These are phyloP conservation scores for Fonsecaea nubica DNA, from an alignment of 2,329 filamentous ascomycete genomes.

Conservation along the genomic window DNA sequence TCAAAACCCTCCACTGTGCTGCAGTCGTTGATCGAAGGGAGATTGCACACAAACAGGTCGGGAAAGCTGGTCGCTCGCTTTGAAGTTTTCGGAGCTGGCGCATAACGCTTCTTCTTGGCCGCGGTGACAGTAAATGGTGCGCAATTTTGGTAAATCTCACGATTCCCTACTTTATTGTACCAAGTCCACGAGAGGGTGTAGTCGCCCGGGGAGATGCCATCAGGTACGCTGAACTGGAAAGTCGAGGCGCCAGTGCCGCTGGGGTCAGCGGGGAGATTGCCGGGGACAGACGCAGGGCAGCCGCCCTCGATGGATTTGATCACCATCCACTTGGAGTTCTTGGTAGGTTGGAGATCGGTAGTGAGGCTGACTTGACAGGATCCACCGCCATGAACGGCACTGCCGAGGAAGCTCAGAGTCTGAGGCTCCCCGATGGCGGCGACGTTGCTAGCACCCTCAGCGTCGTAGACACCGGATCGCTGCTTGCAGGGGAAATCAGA, in stretches of 20 bases:
- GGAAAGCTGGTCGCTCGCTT: slow-evolving; percentile 63
- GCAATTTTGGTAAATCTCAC: slow-evolving; percentile 99
- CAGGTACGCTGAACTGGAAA: slow-evolving; percentile 75
- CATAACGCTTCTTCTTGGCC: slow-evolving; percentile 54
- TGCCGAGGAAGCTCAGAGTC: slow-evolving; percentile 70
- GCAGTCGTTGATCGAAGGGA: slow-evolving; percentile 61
- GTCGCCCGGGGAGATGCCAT: slow-evolving; percentile 73
- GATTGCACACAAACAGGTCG: slow-evolving; percentile 76
- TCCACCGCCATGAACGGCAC: slow-evolving; percentile 85
- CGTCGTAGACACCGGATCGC: slow-evolving; percentile 55
- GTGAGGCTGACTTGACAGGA: slow-evolving; percentile 90
- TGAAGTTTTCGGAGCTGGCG: slow-evolving; percentile 34
- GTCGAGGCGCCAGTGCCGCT: slow-evolving; percentile 56
- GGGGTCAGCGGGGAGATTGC: slow-evolving; percentile 64
- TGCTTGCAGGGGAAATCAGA: slow-evolving; percentile 84
- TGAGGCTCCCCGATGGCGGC: slow-evolving; percentile 70
- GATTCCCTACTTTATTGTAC: slow-evolving; percentile 91
- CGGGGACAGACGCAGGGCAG: slow-evolving; percentile 70
- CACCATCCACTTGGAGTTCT: slow-evolving; percentile 78
- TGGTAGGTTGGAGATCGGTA: slow-evolving; percentile 73
- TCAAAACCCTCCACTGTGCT: slow-evolving; percentile 61
- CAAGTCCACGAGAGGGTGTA: slow-evolving; percentile 91
- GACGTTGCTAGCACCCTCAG: slow-evolving; percentile 56
- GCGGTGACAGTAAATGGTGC: slow-evolving; percentile 72
- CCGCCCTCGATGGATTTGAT: slow-evolving; percentile 88